Evolutionary conservation across 129 eudicot genomes (phyloP).

Genomic region (Flaveria ramosissima): DNA sequence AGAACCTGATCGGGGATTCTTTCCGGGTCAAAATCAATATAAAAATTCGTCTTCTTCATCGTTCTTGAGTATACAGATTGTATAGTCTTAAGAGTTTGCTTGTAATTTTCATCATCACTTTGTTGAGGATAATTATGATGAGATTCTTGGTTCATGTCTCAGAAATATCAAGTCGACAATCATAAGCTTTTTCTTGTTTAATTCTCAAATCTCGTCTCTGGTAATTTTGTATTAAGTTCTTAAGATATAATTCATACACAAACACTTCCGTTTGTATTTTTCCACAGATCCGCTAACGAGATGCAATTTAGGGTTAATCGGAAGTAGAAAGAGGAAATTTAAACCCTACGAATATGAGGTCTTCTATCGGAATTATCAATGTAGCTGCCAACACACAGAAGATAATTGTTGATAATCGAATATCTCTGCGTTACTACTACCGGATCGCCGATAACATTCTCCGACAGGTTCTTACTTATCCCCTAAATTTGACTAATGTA

Average conservation of each 20-base stretch:
- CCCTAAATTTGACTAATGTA: neutral
- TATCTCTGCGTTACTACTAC: slow-evolving; percentile 64
- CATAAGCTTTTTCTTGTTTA: neutral
- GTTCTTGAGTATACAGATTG: neutral
- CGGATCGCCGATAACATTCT: slow-evolving; percentile 90
- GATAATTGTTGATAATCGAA: slow-evolving; percentile 76
- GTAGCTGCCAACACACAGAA: slow-evolving; percentile 64
- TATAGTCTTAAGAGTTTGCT: neutral
- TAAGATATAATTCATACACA: neutral
- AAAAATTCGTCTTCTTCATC: neutral
- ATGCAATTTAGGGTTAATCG: slow-evolving; percentile 24
- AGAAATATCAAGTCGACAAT: neutral
- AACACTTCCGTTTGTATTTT: neutral
- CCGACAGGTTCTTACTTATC: slow-evolving; percentile 55
- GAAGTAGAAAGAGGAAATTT: slow-evolving; percentile 26
- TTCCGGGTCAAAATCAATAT: neutral
- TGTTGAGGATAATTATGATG: neutral
- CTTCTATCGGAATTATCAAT: slow-evolving; percentile 53
- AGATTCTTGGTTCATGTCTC: neutral
- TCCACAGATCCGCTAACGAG: neutral
- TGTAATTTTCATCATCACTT: slow-evolving; percentile 1
- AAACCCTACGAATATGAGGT: slow-evolving; percentile 39
- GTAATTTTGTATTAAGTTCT: neutral
- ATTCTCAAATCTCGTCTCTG: neutral
- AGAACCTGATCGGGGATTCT: neutral